These are phyloP conservation scores for Monotropa hypopitys DNA, from an alignment of 179 eudicot species.

Conservation along the genomic window DNA sequence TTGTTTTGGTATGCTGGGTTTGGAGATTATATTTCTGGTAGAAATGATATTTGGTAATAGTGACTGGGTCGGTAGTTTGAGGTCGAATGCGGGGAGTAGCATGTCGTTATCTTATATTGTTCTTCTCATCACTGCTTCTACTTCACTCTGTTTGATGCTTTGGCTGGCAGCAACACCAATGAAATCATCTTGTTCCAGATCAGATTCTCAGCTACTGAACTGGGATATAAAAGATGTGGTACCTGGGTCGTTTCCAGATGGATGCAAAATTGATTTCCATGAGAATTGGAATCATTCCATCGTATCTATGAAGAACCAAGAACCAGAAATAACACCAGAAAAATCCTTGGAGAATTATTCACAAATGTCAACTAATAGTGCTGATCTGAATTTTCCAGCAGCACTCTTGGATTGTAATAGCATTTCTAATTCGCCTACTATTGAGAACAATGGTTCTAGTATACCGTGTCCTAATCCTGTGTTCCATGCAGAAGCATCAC, in stretches of 20 bases:
- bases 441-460: slow-evolving; percentile 30
- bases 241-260: slow-evolving; percentile 23
- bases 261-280: slow-evolving; percentile 17
- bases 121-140: slow-evolving; percentile 37
- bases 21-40: slow-evolving; percentile 54
- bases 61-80: slow-evolving; percentile 65
- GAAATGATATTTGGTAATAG: slow-evolving; percentile 75
- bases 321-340: slow-evolving; percentile 19
- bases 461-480: slow-evolving; percentile 16
- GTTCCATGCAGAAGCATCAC: slow-evolving; percentile 21
- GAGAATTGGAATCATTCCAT: slow-evolving; percentile 22
- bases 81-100: slow-evolving; percentile 44
- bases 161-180: slow-evolving; percentile 68
- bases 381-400: slow-evolving; percentile 42
- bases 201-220: slow-evolving; percentile 18
- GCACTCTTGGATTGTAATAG: slow-evolving; percentile 35
- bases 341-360: slow-evolving; percentile 20
- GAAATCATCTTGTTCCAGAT: slow-evolving; percentile 39
- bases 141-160: slow-evolving; percentile 42
- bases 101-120: slow-evolving; percentile 39
- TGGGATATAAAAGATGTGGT: slow-evolving; percentile 27
- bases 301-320: slow-evolving; percentile 24
- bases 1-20: slow-evolving; percentile 61
- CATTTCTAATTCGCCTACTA: slow-evolving; percentile 20
- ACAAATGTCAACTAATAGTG: slow-evolving; percentile 17